phyloP scores from a whole-genome alignment of 257 asterid species.

The Mitragyna speciosa region DNA sequence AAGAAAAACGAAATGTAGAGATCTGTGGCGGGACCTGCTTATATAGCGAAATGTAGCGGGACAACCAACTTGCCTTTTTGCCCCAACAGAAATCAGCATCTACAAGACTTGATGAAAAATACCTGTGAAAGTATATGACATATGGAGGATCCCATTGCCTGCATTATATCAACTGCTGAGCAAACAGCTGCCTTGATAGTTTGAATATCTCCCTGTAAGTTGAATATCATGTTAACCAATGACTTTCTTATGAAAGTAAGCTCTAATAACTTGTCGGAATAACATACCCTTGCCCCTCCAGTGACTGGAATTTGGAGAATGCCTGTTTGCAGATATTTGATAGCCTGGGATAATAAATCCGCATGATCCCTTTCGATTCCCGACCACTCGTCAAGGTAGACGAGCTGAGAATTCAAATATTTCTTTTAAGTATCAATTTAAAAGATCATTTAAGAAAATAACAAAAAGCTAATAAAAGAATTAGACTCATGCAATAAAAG shows the following conservation, averaged over 20 bases:
- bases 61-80: neutral
- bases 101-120: constrained; percentile 14
- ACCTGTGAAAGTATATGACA: constrained; percentile 57
- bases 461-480: neutral
- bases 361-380: constrained; percentile 62
- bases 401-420: constrained; percentile 44
- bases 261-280: constrained; percentile 19
- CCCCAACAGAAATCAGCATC: neutral
- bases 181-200: constrained; percentile 61
- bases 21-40: neutral
- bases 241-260: constrained; percentile 6
- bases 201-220: constrained; percentile 61
- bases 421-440: constrained; percentile 14
- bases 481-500: neutral
- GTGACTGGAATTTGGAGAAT: constrained; percentile 72
- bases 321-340: constrained; percentile 68
- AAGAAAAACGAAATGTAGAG: neutral
- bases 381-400: constrained; percentile 70
- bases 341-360: constrained; percentile 51
- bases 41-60: too few species aligned
- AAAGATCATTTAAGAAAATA: neutral
- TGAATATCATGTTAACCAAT: constrained; percentile 14
- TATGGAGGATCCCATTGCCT: constrained; percentile 72
- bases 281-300: constrained; percentile 74
- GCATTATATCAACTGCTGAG: constrained; percentile 80